Conservation (phyloP, 1,284 basidiomycete species). For the Papiliotrema flavescens region DNA sequence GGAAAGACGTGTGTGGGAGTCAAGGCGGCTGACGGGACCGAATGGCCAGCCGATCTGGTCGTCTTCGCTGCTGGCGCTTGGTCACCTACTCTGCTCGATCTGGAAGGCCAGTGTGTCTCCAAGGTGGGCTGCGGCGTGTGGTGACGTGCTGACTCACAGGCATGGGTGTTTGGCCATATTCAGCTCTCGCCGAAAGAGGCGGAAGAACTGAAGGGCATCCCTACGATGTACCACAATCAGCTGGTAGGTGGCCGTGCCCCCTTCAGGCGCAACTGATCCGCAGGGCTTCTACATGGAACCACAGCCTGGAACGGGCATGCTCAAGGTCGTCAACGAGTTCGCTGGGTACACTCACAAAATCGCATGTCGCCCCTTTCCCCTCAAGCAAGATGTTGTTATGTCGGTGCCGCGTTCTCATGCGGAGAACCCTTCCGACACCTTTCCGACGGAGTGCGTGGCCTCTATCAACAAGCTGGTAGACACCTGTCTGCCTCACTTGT, state of each 20-base stretch:
- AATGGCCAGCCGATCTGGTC: constrained; percentile 34
- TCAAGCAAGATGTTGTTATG: constrained; percentile 8
- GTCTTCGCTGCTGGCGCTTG: constrained; percentile 48
- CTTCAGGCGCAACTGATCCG: neutral
- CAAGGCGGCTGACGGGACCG: constrained; percentile 33
- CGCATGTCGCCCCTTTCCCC: neutral
- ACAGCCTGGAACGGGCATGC: neutral
- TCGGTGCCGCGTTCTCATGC: constrained; percentile 43
- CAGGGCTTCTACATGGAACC: constrained; percentile 23
- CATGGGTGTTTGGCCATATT: constrained; percentile 46
- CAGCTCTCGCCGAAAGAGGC: constrained; percentile 42
- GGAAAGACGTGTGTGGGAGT: constrained; percentile 32
- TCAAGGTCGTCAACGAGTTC: constrained; percentile 11
- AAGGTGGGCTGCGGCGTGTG: constrained; percentile 23
- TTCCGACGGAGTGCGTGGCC: constrained; percentile 26
- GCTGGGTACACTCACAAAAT: constrained; percentile 13
- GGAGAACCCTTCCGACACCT: constrained; percentile 36
- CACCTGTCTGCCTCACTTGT: constrained; percentile 34
- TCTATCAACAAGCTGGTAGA: constrained; percentile 25
- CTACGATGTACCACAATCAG: constrained; percentile 28
- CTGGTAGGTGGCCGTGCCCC: constrained; percentile 10
- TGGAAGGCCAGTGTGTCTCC: constrained; percentile 44
- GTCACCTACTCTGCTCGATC: constrained; percentile 42
- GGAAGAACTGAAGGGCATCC: constrained; percentile 21
- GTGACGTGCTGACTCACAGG: constrained; percentile 6